Base-by-base conservation (phyloP, 2,329 filamentous ascomycete species). In the Zasmidium cellare region DNA sequence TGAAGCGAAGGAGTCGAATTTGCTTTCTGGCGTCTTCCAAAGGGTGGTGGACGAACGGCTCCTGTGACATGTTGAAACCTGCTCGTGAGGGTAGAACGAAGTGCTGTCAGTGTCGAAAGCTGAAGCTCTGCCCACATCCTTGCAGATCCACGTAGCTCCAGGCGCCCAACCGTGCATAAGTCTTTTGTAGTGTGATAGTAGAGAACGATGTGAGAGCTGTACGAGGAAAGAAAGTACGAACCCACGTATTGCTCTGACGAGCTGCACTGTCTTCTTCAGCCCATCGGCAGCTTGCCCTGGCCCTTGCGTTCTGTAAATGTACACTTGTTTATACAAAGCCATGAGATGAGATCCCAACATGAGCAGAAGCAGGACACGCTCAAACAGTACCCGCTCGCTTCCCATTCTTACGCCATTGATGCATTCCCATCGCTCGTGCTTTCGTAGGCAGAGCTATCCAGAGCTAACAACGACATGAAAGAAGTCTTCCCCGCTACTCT, bases 321-420 rank as follows among this genome's bases (percentile, higher is more conserved):
- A 59, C 53, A 56, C 20, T 49, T 56, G 45, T 35, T 52, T 59
- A 53, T 59, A 59, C 54, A 59, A 53, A 56, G 31, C 51, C 50
- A 41, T 50, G 53, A 59, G 57, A 56, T 53, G 57, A 59, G 57
- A 59, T 59, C 44, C 46, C 50, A 31, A 18, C 22, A 23, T n/a
- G 44, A 25, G 28, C 35, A 46, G 41, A 54, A 58, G 51, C 47
- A 46, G 20, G 24, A 16, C 22, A 52, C 35, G 20, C 49, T 38
- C 25, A 45, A 41, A 52, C 53, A 12, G 45, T 52, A 35, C 53
- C 48, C 57, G 53, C 57, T 56, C 46, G 54, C 47, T 56, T 46
- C 18, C 50, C 45, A 46, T 19, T 24, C 35, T 28, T 35, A 49
- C 53, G 49, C 57, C 57, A 41, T 53, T 56, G 53, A 59, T 59